Percentiles rank a stretch among this genome's conserved stretches.
Evolutionary conservation across 2,329 filamentous ascomycete species (phyloP).

Genomic region (Aureobasidium sp.): DNA sequence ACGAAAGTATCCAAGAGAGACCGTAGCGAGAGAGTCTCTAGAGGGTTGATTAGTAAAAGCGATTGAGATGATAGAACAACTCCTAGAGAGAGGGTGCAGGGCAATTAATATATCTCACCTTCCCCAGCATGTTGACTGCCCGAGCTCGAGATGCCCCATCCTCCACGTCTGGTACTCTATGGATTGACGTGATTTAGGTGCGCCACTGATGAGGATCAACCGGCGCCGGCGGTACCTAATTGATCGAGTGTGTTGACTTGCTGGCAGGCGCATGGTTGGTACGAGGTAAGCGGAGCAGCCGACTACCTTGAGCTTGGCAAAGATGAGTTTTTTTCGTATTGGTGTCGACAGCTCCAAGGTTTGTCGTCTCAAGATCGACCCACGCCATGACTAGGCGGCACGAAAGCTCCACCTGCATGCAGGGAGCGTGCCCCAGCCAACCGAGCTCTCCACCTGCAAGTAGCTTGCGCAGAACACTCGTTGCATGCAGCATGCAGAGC

Average conservation of each 20-base stretch:
- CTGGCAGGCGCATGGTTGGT: neutral
- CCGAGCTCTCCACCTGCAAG: neutral
- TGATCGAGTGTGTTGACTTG: neutral
- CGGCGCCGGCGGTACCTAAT: neutral
- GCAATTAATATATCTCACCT: constrained; percentile 5
- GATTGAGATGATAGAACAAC: neutral
- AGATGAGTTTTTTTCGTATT: constrained; percentile 11
- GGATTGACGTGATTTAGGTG: constrained; percentile 13
- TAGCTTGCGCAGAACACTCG: neutral
- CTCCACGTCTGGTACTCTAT: neutral
- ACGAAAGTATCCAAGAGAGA: constrained; percentile 29
- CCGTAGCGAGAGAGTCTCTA: constrained; percentile 41
- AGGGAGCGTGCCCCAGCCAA: constrained; percentile 12
- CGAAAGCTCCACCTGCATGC: constrained; percentile 10
- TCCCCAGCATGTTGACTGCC: constrained; percentile 5
- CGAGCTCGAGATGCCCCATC: constrained; percentile 3
- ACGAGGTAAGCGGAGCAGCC: constrained; percentile 1
- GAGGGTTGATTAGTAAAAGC: constrained; percentile 17
- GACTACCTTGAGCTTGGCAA: constrained; percentile 5
- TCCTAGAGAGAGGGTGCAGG: neutral
- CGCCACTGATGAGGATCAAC: constrained; percentile 15
- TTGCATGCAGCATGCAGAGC: neutral
- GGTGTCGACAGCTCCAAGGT: constrained; percentile 7
- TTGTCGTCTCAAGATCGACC: neutral
- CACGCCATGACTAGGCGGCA: constrained; percentile 1